Conservation (phyloP, 148 eudicot species). For the Mesembryanthemum crystallinum region DNA sequence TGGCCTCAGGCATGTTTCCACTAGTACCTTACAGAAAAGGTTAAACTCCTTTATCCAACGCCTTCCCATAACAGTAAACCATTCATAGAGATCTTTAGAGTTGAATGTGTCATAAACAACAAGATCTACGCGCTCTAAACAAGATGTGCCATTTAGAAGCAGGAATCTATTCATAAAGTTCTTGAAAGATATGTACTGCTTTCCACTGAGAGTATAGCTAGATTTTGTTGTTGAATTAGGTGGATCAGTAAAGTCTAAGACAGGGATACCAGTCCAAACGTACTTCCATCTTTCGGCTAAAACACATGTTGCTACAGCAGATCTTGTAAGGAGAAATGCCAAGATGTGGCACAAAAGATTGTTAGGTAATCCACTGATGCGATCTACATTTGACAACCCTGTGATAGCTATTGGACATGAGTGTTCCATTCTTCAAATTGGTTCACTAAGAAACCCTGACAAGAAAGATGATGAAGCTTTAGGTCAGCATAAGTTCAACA, state of each 20-base stretch:
- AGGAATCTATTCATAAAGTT: neutral
- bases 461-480: no score
- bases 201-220: no score
- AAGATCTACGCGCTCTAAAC: neutral
- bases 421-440: no score
- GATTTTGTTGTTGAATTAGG: no score
- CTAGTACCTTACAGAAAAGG: neutral
- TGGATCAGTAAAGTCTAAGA: conserved; percentile 1
- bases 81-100: neutral
- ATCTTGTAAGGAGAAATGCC: neutral
- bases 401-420: no score
- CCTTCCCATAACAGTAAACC: neutral
- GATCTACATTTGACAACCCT: neutral
- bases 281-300: neutral
- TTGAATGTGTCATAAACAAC: neutral
- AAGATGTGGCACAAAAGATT: neutral
- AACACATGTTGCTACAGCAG: neutral
- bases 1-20: no score
- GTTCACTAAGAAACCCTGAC: no score
- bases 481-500: no score
- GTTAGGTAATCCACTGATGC: neutral
- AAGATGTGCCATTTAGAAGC: neutral
- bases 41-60: neutral
- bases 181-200: neutral
- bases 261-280: conserved; percentile 4